Evolutionary conservation across 768 basidiomycete species (phyloP), one percentile per base, ranked within the genome.

Genomic region (Leccinum arenicola): DNA sequence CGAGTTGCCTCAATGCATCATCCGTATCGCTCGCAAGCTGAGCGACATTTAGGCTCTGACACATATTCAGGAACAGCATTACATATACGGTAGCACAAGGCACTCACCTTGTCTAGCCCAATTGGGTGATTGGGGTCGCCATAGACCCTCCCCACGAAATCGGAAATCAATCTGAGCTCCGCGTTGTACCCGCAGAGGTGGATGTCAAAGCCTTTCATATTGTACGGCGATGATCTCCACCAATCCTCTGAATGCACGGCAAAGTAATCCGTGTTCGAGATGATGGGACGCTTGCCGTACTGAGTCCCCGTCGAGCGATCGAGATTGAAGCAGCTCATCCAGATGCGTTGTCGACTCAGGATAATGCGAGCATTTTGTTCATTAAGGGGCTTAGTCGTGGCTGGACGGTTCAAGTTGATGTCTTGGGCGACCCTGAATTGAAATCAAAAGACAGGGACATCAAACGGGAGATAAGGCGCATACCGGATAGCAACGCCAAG

Each of bases 281-380:
- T 87, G 49, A 91, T 91, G 17, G 91, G 86, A 0, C 85, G 82
- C 74, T 93, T 93, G 56, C 95, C 95, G 73, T 95, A 93, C 71
- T 95, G 89, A 17, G 86, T 88, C 4, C 91, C 87, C 8, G 90
- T 88, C 6, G 93, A 95, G 23, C 93, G 87, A 72, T 98, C 95
- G 45, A 96, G 76, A 73, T 95, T 93, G 75, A 89, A 92, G 73
- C 92, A 95, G 69, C 88, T 90, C 58, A 96, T 75, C 94, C 94
- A 98, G 6, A 90, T 82, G 21, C 94, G 84, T 54, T 93, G 92
- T 45, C 95, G 87, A 69, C 95, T 96, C 56, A 94, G 82, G 74
- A 94, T 84, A 75, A 95, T 90, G 43, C 95, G 84, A 7, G 89
- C 88, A 59, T 91, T 87, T 57, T 82, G 82, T 71, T 95, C 92